Evolutionary conservation across 257 asterid genomes (phyloP), one percentile per base, ranked within the genome.

Genomic region (Forsythia viridissima): DNA sequence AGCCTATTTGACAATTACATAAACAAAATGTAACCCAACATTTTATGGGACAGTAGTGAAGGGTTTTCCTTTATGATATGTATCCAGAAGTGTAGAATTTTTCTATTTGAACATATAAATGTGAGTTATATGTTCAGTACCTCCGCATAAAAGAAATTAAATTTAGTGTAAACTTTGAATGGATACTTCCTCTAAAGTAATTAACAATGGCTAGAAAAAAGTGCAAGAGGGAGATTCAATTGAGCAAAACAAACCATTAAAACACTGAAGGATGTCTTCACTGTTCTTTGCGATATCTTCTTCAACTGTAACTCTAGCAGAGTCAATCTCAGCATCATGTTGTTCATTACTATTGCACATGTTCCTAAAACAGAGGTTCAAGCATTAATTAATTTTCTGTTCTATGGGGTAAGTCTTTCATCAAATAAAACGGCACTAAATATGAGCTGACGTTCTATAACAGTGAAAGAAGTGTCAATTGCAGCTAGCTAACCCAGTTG

Each of bases 301-400:
- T 85, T 90, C 95, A 63, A 88, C 90, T 40, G 85, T 76, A 72
- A 73, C 81, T 84, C 90, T 88, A 44, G 94, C 88, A 52, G 90
- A 79, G 82, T 81, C 93, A 24, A 93, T 68, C 68, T 88, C 96
- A 71, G 85, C 83, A 78, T 85, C 83, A 79, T 93, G 96, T 70
- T 88, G 86, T 75, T 92, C 93, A 74, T 90, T 90, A 73, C 78
- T 51, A 41, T 89, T 82, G 79, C 82, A 80, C 74, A 86, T 76
- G 81, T 73, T 82, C 89, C 98, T 93, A 90, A 73, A 86, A 82
- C 55, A 80, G 42, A 73, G 34, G 34, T 30, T 30, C 34, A 30
- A 30, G 2, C 34, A 30, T 30, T 30, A 30, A 30, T 30, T 30
- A 30, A 30, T 30, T 30, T 30, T 30, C 34, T 30, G 34, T 30